Evolutionary conservation across 441 rosid genomes (phyloP).

Genomic region (Populus trichocarpa): DNA sequence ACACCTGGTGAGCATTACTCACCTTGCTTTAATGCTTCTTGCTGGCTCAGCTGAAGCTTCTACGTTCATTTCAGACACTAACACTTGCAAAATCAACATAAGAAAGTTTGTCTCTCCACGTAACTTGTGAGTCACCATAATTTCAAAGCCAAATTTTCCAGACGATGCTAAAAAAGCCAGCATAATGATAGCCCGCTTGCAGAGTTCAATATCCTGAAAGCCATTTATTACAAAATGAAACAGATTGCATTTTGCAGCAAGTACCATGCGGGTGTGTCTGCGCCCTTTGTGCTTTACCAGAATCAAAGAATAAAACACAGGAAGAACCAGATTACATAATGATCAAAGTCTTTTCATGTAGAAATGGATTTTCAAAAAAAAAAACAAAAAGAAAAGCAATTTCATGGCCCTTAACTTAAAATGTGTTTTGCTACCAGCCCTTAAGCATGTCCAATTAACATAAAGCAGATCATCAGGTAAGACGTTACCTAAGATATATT

Average conservation of each 20-base stretch:
- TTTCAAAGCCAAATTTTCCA: constrained; percentile 69
- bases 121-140: constrained; percentile 48
- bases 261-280: background rate
- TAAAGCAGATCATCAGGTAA: background rate
- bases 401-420: background rate
- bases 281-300: background rate
- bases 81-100: constrained; percentile 62
- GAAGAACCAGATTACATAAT: background rate
- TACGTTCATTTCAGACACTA: constrained; percentile 59
- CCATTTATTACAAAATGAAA: constrained; percentile 17
- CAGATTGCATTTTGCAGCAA: constrained; percentile 8
- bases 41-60: constrained; percentile 45
- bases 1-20: background rate
- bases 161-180: constrained; percentile 78
- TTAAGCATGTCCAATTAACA: background rate
- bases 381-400: background rate
- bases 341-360: background rate
- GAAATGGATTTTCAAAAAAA: background rate
- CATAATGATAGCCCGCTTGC: constrained; percentile 51
- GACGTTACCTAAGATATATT: background rate
- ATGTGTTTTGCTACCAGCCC: background rate
- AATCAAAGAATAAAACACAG: background rate
- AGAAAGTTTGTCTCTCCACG: constrained; percentile 55
- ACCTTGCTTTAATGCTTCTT: constrained; percentile 71
- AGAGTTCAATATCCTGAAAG: constrained; percentile 74